Base-by-base conservation (phyloP, 768 basidiomycete species). In the Daedaleopsis nitida region DNA sequence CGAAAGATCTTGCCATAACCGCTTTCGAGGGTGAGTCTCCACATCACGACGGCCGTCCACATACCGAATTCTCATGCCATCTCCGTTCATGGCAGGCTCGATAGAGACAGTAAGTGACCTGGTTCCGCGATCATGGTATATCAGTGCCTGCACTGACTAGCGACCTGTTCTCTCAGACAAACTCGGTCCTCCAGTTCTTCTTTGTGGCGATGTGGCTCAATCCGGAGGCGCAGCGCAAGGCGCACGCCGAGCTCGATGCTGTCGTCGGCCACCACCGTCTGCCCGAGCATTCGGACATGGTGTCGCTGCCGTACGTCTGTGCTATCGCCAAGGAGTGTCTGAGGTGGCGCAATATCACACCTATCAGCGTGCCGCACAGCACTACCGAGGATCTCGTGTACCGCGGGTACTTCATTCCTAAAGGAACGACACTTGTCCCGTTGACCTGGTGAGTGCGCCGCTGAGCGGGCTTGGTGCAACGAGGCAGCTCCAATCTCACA, bases 171-270 rank as follows among this genome's bases (percentile, higher is more conserved):
- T 32, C 34, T 2, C 54, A 71, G 69, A 65, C 64, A 1, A 62
- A 60, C 17, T 71, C 70, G 16, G 58, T 66, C 3, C 48, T 70
- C 4, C 55, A 65, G 42, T 69, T 68, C 1, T 69, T 74, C 55
- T 62, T 74, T 39, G 59, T 73, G 12, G 73, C 68, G 13, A 69
- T 73, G 68, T 63, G 62, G 6, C 60, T 68, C 9, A 65, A 69
- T 42, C 72, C 69, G 4, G 67, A 66, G 1, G 63, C 68, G 13
- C 71, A 71, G 48, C 27, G 37, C 32, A 44, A 53, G n/a, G 60
- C 60, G 6, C 60, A 57, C 9, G 65, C 47, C 0, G 65, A 66
- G 37, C 47, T 66, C 34, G 58, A 62, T 12, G 10, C 35, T 6
- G 55, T 66, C 10, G 57, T 66, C 21, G 65, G 65, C 0, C 47